These are phyloP conservation scores for Plantago rigida DNA, from an alignment of 305 asterid species.

Conservation along the genomic window DNA sequence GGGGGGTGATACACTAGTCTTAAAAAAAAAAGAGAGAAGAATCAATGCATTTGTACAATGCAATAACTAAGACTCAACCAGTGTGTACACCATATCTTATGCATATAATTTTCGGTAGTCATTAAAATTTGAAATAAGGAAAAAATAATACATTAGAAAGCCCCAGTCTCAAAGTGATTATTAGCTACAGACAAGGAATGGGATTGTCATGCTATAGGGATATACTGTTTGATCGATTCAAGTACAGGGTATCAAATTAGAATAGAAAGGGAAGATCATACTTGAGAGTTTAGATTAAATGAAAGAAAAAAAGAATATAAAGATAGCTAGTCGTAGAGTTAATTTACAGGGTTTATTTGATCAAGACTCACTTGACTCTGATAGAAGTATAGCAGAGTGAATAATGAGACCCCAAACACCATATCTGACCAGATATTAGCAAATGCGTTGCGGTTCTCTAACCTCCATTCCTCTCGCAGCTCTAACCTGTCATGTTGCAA, in stretches of 20 bases:
- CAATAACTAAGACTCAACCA: neutral
- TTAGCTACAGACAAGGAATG: neutral
- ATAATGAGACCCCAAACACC: constrained; percentile 77
- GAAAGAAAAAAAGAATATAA: constrained; percentile 6
- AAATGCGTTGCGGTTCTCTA: constrained; percentile 82
- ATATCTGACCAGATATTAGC: constrained; percentile 94
- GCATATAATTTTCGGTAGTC: no score
- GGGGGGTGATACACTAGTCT: no score
- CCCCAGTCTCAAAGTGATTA: no score
- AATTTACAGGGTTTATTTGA: neutral
- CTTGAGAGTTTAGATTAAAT: constrained; percentile 4
- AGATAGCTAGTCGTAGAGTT: neutral
- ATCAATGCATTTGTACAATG: neutral
- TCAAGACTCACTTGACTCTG: constrained; percentile 64
- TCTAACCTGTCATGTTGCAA: constrained; percentile 52
- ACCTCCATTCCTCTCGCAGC: constrained; percentile 77
- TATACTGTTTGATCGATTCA: neutral
- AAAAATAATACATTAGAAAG: no score
- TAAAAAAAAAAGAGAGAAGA: neutral
- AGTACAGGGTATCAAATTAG: neutral
- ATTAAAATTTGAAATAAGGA: no score
- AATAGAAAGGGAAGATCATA: constrained; percentile 9
- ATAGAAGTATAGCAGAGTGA: constrained; percentile 69
- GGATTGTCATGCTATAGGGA: neutral
- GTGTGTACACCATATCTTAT: no score